A percentile compares a stretch with the other conserved stretches of the same genome.
Evolutionary conservation across 2,329 filamentous ascomycete genomes (phyloP).

Genomic region (Chrysosporium keratinophilum): DNA sequence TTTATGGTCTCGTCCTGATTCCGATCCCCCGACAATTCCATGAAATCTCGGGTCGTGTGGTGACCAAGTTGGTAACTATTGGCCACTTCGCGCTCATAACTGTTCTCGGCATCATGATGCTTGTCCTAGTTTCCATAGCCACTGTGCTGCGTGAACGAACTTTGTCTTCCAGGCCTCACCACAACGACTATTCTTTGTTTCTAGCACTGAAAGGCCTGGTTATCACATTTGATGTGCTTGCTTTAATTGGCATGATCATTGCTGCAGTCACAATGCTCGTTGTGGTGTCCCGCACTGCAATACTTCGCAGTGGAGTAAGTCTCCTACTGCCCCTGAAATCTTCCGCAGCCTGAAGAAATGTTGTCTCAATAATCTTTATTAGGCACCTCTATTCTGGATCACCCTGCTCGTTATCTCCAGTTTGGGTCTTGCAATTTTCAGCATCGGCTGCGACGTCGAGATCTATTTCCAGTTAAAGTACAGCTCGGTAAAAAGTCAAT

Average conservation of each 20-base stretch:
- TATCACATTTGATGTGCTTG: conserved; percentile 5
- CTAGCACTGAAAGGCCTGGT: background rate
- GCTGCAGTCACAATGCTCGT: too few relatives aligned
- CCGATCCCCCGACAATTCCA: conserved; percentile 13
- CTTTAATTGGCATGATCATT: conserved; percentile 1
- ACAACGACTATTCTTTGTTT: background rate
- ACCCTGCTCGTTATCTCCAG: background rate
- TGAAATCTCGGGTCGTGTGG: background rate
- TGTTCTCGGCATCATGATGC: conserved; percentile 7
- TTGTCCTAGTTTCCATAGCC: background rate
- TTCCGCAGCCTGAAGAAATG: background rate
- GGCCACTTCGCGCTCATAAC: conserved; percentile 5
- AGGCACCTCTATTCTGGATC: conserved; percentile 1
- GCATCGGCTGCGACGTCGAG: too few relatives aligned
- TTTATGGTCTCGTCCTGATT: conserved; percentile 11
- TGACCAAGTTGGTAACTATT: conserved; percentile 3
- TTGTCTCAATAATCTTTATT: background rate
- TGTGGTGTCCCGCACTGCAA: background rate
- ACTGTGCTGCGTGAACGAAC: background rate
- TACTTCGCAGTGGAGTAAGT: conserved; percentile 5
- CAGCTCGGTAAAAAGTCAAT: too few relatives aligned
- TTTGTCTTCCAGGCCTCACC: background rate
- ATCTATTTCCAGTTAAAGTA: too few relatives aligned
- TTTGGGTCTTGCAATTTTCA: background rate
- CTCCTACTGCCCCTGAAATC: too few relatives aligned